Base-by-base conservation (phyloP, 306 rosid species). In the Rubus idaeus region DNA sequence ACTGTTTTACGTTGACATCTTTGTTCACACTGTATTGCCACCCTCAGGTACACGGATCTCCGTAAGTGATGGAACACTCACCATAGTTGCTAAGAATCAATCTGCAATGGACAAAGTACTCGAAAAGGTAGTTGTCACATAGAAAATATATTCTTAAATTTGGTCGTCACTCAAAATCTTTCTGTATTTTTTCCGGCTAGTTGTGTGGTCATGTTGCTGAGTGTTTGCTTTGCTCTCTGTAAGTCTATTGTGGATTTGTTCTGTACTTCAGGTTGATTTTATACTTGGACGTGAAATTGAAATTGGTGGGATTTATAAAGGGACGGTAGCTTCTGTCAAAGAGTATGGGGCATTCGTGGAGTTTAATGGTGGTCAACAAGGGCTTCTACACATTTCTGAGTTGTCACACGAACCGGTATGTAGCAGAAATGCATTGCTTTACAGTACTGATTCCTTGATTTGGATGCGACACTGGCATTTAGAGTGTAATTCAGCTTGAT, bases 341-440 rank as follows among this genome's bases (percentile, higher is more conserved):
- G 97, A 95, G 83, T 95, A 90, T 71, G 98, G 98, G 57, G 98
- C 97, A 20, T 95, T 92, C 78, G 93, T 90, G 67, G 98, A 95
- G 89, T 88, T 95, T 72, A 92, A 92, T 82, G 97, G 98, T 81
- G 98, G 97, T 68, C 93, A 92, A 78, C 96, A 90, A 83, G 98
- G 98, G 70, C 93, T 95, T 86, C 91, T 95, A 60, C 98, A 95
- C 88, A 89, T 95, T 79, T 95, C 97, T 60, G 97, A 95, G 92
- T 83, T 92, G 85, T 92, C 96, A 63, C 93, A 88, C 74, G 92
- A 87, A 66, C 93, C 90, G 8, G 97, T 95, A 92, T 71, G 93
- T 68, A 56, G 18, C 39, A 68, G 37, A 52, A 66, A 16, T 42
- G 41, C 68, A 3, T 57, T 57, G 23, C 26, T n/a, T 20, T 55